These are phyloP conservation scores for Penicillium diatomitis DNA, from an alignment of 495 filamentous ascomycete species.

Conservation along the genomic window DNA sequence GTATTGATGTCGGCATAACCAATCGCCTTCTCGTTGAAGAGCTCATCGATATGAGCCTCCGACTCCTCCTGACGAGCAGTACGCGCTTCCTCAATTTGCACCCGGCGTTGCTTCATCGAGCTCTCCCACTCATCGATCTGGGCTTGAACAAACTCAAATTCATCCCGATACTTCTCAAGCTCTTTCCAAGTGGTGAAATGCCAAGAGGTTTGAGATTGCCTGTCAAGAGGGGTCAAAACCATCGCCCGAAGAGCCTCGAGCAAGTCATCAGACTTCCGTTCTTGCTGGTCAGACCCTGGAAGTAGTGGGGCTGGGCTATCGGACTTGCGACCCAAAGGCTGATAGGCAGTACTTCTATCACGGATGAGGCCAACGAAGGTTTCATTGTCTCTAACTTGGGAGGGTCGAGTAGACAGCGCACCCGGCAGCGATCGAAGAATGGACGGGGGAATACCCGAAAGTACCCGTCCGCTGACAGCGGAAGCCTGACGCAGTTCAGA, in stretches of 20 bases:
- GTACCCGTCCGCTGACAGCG: slow-evolving; percentile 33
- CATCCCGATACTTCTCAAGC: slow-evolving; percentile 28
- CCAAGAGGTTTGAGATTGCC: slow-evolving; percentile 27
- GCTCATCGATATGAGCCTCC: slow-evolving; percentile 42
- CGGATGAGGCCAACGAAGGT: slow-evolving; percentile 40
- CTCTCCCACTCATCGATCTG: slow-evolving; percentile 38
- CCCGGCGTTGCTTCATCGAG: slow-evolving; percentile 30
- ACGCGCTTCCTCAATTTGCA: slow-evolving; percentile 39
- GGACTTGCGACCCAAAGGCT: slow-evolving; percentile 9
- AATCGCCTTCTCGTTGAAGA: slow-evolving; percentile 53
- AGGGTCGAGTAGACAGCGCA: slow-evolving; percentile 9
- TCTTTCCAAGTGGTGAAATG: slow-evolving; percentile 26
- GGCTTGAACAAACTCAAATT: slow-evolving; percentile 44
- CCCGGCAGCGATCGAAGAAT: slow-evolving; percentile 8
- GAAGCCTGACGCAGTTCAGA: slow-evolving; percentile 37
- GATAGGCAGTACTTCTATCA: slow-evolving; percentile 35
- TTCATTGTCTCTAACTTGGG: slow-evolving; percentile 26
- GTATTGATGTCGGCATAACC: slow-evolving; percentile 52
- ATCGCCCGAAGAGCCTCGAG: slow-evolving; percentile 30
- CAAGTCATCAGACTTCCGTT: slow-evolving; percentile 9
- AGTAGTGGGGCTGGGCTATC: slow-evolving; percentile 20
- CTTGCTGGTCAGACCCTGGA: slow-evolving; percentile 23
- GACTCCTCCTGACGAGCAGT: slow-evolving; percentile 44
- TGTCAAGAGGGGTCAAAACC: slow-evolving; percentile 25
- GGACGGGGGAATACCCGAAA: slow-evolving; percentile 25